These are phyloP conservation scores for Actinidia chinensis DNA, from an alignment of 179 eudicot genomes.

Conservation along the genomic window DNA sequence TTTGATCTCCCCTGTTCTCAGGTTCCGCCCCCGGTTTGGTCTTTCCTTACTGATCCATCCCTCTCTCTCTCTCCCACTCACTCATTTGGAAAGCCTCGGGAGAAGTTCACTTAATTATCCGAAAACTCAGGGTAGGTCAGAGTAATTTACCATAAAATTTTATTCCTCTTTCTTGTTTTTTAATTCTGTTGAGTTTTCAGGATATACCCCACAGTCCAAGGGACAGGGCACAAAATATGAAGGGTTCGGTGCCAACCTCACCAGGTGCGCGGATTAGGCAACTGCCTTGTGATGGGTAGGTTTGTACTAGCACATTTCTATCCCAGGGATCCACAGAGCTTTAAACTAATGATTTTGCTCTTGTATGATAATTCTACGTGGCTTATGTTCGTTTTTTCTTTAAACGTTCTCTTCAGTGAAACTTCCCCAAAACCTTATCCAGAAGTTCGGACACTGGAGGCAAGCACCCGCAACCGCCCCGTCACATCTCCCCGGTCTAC, in stretches of 20 bases:
- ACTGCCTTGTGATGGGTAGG: slow-evolving; percentile 44
- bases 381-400: neutral
- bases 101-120: no score
- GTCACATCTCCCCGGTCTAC: slow-evolving; percentile 48
- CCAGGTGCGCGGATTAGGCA: slow-evolving; percentile 33
- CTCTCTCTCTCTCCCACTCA: no score
- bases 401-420: slow-evolving; percentile 29
- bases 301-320: neutral
- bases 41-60: no score
- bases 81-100: no score
- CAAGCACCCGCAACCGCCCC: no score
- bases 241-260: slow-evolving; percentile 36
- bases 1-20: no score
- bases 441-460: slow-evolving; percentile 28
- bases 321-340: neutral
- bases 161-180: neutral
- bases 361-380: neutral
- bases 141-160: neutral
- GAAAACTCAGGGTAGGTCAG: no score
- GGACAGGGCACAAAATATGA: slow-evolving; percentile 26
- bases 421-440: slow-evolving; percentile 36
- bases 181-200: slow-evolving; percentile 29
- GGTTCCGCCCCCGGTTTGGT: no score
- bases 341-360: slow-evolving; percentile 9
- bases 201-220: slow-evolving; percentile 46